A percentile compares a stretch with the other conserved stretches of the same genome.
Conservation (phyloP, 1,284 basidiomycete genomes). For the Fomitopsis betulina region DNA sequence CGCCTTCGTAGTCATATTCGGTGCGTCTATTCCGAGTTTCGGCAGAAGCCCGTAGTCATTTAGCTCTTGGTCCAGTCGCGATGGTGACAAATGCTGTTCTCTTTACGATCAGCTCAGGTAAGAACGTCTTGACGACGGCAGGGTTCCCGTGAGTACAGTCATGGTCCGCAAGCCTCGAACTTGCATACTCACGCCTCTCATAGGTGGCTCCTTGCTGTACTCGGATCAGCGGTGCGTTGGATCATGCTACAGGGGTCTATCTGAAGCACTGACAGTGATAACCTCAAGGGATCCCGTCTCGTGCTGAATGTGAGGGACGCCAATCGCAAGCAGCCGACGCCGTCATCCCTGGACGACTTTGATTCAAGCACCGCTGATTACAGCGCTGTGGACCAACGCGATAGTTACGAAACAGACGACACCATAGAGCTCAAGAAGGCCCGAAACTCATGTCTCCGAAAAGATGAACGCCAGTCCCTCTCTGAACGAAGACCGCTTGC, state of each 20-base stretch:
- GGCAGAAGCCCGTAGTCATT: neutral
- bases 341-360: neutral
- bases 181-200: neutral
- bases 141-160: constrained; percentile 22
- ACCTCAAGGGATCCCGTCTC: constrained; percentile 22
- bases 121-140: constrained; percentile 18
- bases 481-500: neutral
- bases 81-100: constrained; percentile 24
- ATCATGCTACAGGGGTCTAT: neutral
- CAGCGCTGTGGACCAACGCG: neutral
- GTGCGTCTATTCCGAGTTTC: constrained; percentile 11
- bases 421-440: neutral
- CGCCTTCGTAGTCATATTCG: constrained; percentile 22
- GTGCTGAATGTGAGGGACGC: constrained; percentile 20
- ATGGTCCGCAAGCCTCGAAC: neutral
- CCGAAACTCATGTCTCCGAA: neutral
- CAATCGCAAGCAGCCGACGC: neutral
- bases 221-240: constrained; percentile 18
- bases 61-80: constrained; percentile 12
- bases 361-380: neutral
- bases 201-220: constrained; percentile 23
- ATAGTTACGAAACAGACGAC: neutral
- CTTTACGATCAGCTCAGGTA: constrained; percentile 19
- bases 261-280: neutral
- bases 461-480: neutral